Evolutionary conservation across 75 land plant genomes (phyloP).

Genomic region (Gnetum montanum): DNA sequence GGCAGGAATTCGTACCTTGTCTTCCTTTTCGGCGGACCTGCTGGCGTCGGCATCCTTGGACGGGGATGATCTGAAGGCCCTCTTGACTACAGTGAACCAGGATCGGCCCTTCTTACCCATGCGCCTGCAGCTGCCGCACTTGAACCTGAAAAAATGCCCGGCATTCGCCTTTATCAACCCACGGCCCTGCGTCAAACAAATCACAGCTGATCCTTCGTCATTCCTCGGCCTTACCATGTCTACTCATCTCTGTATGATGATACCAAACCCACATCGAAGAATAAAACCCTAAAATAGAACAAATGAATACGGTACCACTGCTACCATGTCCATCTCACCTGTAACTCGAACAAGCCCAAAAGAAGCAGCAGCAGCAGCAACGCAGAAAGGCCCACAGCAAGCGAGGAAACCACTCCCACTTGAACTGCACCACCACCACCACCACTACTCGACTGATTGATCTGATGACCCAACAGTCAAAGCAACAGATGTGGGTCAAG

Average conservation of each 20-base stretch:
- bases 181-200: background rate
- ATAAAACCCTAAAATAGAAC: background rate
- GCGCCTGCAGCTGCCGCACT: background rate
- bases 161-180: background rate
- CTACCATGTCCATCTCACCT: too few species aligned
- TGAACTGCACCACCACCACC: too few species aligned
- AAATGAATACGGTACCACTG: background rate
- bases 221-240: too few species aligned
- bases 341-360: too few species aligned
- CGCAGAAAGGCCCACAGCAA: too few species aligned
- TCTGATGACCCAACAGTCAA: too few species aligned
- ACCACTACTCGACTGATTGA: too few species aligned
- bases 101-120: constrained; percentile 57
- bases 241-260: background rate
- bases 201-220: too few species aligned
- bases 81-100: constrained; percentile 84
- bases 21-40: constrained; percentile 21
- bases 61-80: constrained; percentile 87
- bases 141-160: background rate
- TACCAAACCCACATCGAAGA: background rate
- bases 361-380: too few species aligned
- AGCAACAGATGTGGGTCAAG: too few species aligned
- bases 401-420: too few species aligned
- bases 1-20: constrained; percentile 16
- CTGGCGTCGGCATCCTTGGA: constrained; percentile 37